phyloP scores from a whole-genome alignment of 192 early-diverging fungal species.

The Backusella parvicylindrica region DNA sequence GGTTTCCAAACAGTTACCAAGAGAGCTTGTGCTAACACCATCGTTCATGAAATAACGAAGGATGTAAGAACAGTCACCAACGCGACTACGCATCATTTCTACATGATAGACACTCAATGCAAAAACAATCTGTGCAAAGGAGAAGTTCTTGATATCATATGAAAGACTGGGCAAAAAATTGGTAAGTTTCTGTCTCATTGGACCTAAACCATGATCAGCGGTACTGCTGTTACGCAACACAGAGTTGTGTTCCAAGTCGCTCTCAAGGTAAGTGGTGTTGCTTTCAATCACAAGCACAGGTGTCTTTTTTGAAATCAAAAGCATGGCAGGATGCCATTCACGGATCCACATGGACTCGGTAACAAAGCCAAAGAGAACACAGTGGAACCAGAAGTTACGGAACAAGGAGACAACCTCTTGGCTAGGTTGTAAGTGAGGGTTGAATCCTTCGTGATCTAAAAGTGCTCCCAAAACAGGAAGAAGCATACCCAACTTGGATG shows the following conservation, averaged over 20 bases:
- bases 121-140: slow-evolving; percentile 76
- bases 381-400: slow-evolving; percentile 91
- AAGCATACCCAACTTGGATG: slow-evolving; percentile 51
- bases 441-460: slow-evolving; percentile 55
- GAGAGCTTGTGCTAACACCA: slow-evolving; percentile 71
- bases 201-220: slow-evolving; percentile 45
- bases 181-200: slow-evolving; percentile 54
- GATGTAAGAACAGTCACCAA: slow-evolving; percentile 69
- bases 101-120: slow-evolving; percentile 81
- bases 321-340: slow-evolving; percentile 69
- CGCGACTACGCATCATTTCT: slow-evolving; percentile 70
- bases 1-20: slow-evolving; percentile 71
- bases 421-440: slow-evolving; percentile 49
- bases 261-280: slow-evolving; percentile 75
- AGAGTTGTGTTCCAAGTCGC: slow-evolving; percentile 84
- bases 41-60: slow-evolving; percentile 85
- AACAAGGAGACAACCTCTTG: slow-evolving; percentile 68
- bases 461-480: slow-evolving; percentile 61
- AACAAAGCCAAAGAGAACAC: slow-evolving; percentile 74
- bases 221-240: slow-evolving; percentile 59
- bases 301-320: slow-evolving; percentile 76
- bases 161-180: slow-evolving; percentile 54
- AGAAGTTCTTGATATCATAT: slow-evolving; percentile 53
- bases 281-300: slow-evolving; percentile 76
- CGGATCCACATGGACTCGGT: slow-evolving; percentile 69